Evolutionary conservation across 83 land plant genomes (phyloP), one percentile per base, ranked within the genome.

Genomic region (Picea abies): DNA sequence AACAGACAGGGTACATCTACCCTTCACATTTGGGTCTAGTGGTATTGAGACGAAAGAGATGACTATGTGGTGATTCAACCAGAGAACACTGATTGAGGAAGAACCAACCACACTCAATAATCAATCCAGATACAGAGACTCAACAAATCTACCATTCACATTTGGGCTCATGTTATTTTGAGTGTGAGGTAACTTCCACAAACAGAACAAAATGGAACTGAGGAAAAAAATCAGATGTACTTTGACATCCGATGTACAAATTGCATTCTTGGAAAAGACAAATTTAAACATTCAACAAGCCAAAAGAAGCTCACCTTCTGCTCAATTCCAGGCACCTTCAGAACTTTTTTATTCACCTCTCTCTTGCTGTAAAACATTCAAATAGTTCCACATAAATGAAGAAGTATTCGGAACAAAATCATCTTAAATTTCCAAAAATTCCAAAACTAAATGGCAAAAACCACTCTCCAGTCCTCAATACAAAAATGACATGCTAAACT

Each of bases 341-440:
- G 88, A 72, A 98, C 99, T 82, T 94, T 96, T 83, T 98, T 98
- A 81, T 96, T 98, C 77, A 98, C 97, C 83, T 90, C 99, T 85
- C 99, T 91, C 87, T 94, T 96, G 44, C 99, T 98, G 95, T 81
- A 84, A 82, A 32, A 86, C 62, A 73, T 67, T 29, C 60, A 78
- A 78, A 56, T 56, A 12, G 60, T 56, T 56, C 60, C 60, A 56
- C 14, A 56, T 56, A 56, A 56, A 56, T 56, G 60, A 56, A 12
- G 14, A 56, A 56, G 16, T 56, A 12, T 11, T 56, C 14, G 60
- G 15, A 12, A 56, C 12, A 15, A 56, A 56, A 56, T 56, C 60
- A 47, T 47, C 5, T 44, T 73, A 73, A 41, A 73, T 41, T 11
- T 73, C 22, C 77, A 73, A 73, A 73, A 73, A 73, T 12, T n/a